Conservation (phyloP, 192 early-diverging fungal species). For the Backusella sp. region DNA sequence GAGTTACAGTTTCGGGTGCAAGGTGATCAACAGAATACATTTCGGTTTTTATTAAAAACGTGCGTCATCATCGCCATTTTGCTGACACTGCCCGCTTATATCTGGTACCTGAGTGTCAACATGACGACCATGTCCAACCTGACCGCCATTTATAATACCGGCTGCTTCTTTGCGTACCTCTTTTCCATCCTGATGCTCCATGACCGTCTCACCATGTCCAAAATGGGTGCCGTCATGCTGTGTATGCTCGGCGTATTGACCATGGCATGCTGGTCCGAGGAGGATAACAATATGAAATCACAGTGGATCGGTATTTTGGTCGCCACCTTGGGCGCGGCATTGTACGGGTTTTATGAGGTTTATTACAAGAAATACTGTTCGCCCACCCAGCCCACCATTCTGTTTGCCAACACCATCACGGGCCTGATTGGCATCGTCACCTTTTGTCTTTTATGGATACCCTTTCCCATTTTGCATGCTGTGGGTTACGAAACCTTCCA, state of each 20-base stretch:
- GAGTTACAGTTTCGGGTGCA: slow-evolving; percentile 5
- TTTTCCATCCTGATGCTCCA: slow-evolving; percentile 71
- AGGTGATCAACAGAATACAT: slow-evolving; percentile 8
- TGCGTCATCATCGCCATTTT: slow-evolving; percentile 46
- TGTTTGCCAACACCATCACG: slow-evolving; percentile 75
- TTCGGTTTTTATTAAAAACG: not conserved
- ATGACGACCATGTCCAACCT: slow-evolving; percentile 75
- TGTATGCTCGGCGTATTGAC: slow-evolving; percentile 69
- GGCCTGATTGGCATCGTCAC: slow-evolving; percentile 71
- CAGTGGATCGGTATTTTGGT: slow-evolving; percentile 50
- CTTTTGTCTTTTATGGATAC: slow-evolving; percentile 64
- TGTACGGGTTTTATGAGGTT: slow-evolving; percentile 80
- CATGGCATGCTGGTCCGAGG: slow-evolving; percentile 50
- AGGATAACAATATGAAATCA: not conserved
- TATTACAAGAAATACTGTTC: slow-evolving; percentile 79
- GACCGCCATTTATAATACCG: slow-evolving; percentile 81
- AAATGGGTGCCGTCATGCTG: slow-evolving; percentile 62
- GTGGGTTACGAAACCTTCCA: slow-evolving; percentile 65
- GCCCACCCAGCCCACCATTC: slow-evolving; percentile 55
- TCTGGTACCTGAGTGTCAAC: slow-evolving; percentile 78
- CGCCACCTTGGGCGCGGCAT: slow-evolving; percentile 59
- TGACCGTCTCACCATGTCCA: slow-evolving; percentile 58
- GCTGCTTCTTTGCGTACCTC: slow-evolving; percentile 81
- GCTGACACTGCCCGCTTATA: slow-evolving; percentile 67
- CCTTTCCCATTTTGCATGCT: slow-evolving; percentile 67